These are phyloP conservation scores for Annona squamosa DNA, from an alignment of 164 flowering plant genomes.

Conservation along the genomic window DNA sequence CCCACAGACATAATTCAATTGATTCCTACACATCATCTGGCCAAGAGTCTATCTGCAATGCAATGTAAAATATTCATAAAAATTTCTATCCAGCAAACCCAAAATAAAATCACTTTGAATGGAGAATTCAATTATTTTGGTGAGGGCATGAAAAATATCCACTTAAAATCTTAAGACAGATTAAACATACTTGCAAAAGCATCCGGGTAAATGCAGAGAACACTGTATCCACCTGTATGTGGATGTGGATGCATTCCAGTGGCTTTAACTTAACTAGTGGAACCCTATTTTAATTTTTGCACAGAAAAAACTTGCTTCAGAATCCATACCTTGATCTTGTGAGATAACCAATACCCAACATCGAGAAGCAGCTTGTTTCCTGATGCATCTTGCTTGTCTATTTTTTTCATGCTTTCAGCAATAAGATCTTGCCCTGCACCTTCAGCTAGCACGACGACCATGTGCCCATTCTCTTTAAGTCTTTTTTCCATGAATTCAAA, in stretches of 20 bases:
- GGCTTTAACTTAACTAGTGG: not conserved
- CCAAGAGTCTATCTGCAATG: too few relatives aligned
- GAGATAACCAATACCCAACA: slow-evolving; percentile 87
- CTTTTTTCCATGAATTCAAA: slow-evolving; percentile 68
- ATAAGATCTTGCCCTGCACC: slow-evolving; percentile 93
- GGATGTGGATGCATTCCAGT: not conserved
- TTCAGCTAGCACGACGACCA: slow-evolving; percentile 94
- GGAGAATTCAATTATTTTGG: too few relatives aligned
- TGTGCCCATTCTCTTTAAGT: slow-evolving; percentile 84
- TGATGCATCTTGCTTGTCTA: slow-evolving; percentile 59
- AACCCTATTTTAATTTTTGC: not conserved
- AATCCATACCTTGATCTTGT: slow-evolving; percentile 56
- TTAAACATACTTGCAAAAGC: too few relatives aligned
- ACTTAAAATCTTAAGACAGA: too few relatives aligned
- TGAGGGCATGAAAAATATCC: too few relatives aligned
- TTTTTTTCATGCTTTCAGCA: slow-evolving; percentile 36
- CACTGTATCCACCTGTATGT: not conserved
- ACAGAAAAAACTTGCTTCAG: not conserved
- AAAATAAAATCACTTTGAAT: too few relatives aligned
- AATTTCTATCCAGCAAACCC: too few relatives aligned
- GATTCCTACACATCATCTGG: too few relatives aligned
- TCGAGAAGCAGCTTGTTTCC: slow-evolving; percentile 84
- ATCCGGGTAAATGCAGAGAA: not conserved
- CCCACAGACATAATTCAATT: too few relatives aligned
- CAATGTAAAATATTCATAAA: too few relatives aligned